Base-by-base conservation (phyloP, 129 eudicot species). In the Glebionis coronaria region DNA sequence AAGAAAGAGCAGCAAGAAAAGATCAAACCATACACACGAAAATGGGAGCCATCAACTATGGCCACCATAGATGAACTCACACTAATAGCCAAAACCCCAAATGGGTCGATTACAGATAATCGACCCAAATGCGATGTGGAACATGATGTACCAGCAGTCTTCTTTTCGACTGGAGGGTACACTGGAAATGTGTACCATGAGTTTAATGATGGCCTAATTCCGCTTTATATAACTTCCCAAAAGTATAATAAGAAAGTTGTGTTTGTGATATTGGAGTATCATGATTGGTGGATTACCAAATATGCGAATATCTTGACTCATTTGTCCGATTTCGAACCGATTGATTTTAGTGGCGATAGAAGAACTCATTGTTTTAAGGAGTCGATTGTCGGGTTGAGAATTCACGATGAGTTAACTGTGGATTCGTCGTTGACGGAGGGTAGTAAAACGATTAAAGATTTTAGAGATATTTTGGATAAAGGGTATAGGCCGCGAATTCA, bases 111-210 rank as follows among this genome's bases (percentile, higher is more conserved):
- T 13, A 45, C 58, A 21, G 60, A 21, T 19, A 5, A 60, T 38
- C 66, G 50, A 0, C 86, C 75, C 46, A 68, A 56, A 15, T 94
- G 99, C 70, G 95, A 94, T 52, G 94, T 94, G 59, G 51, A 14
- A 15, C 97, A 94, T 42, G 84, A 87, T 14, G 99, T 90, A 35
- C 97, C 99, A 8, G 97, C 99, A 2, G 97, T 94, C 23, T 79
- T 94, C 81, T 94, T 94, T 85, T 94, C 99, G 11, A 90, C 97
- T 9, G 97, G 97, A 73, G 99, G 99, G 23, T 94, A 89, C 54
- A 94, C 99, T 14, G 99, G 99, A 42, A 94, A 94, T 28, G 87
- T 90, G 12, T 94, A 94, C 61, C 99, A 94, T 52, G 99, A 94
- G 16, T 90, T 94, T 69, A 94, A 94, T 51, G 99, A 94, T 25